These are phyloP conservation scores for Tolypocladium guangdongense DNA, from an alignment of 2,329 filamentous ascomycete species.

Conservation along the genomic window DNA sequence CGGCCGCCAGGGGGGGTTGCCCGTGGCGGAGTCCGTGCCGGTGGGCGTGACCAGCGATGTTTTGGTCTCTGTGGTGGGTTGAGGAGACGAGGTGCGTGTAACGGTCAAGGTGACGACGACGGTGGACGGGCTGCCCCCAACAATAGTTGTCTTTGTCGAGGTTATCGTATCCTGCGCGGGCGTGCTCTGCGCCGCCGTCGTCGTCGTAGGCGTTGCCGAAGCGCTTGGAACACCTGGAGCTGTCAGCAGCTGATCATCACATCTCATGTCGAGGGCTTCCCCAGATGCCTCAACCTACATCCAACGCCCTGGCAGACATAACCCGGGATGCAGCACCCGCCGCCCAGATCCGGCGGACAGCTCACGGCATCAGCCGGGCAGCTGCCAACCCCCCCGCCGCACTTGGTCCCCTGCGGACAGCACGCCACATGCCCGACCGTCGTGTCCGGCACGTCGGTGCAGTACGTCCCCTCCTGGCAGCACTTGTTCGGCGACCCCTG, in stretches of 20 bases:
- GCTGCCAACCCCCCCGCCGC: conserved; percentile 49
- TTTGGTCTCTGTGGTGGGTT: conserved; percentile 25
- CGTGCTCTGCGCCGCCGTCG: conserved; percentile 7
- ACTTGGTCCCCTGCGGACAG: conserved; percentile 55
- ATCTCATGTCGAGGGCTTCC: neutral
- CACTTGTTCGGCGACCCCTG: conserved; percentile 63
- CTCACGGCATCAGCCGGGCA: conserved; percentile 53
- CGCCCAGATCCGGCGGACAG: conserved; percentile 54
- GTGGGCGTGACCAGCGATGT: conserved; percentile 23
- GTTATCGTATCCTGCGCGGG: conserved; percentile 20
- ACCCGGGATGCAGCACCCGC: conserved; percentile 66
- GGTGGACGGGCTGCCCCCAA: conserved; percentile 25
- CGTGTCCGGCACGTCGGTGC: conserved; percentile 51
- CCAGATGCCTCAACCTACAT: conserved; percentile 38
- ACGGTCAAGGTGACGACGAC: conserved; percentile 29
- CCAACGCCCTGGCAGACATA: conserved; percentile 60
- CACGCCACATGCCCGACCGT: conserved; percentile 62
- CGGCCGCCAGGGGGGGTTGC: conserved; percentile 36
- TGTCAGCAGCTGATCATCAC: neutral
- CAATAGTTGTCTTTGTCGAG: conserved; percentile 26
- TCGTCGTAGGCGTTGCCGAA: conserved; percentile 13
- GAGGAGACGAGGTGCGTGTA: conserved; percentile 23
- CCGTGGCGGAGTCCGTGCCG: conserved; percentile 24
- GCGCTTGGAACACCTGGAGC: conserved; percentile 20
- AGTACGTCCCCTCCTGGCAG: conserved; percentile 55